A percentile compares a stretch with the other conserved stretches of the same genome.
Conservation (phyloP, 2,329 filamentous ascomycete genomes). For the Ambrosiella cleistominuta region DNA sequence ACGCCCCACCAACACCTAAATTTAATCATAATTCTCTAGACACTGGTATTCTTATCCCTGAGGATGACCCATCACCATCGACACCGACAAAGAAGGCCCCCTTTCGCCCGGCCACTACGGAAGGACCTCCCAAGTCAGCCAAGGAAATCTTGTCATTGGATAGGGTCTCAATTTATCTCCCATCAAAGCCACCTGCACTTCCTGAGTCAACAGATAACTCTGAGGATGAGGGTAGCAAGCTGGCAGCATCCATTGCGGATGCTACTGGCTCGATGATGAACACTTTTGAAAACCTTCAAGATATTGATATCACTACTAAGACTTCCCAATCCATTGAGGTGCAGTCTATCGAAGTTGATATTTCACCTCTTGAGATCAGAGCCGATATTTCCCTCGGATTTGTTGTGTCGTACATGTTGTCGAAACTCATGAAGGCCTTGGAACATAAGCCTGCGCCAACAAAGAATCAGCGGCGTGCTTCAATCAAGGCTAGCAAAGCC, state of each 20-base stretch:
- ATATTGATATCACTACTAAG: conserved; percentile 8
- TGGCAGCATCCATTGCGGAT: conserved; percentile 5
- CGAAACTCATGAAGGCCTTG: conserved; percentile 30
- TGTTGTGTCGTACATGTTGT: conserved; percentile 32
- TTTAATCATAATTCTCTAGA: neutral
- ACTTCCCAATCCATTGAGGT: conserved; percentile 13
- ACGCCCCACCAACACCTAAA: neutral
- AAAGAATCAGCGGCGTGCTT: neutral
- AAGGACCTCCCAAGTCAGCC: conserved; percentile 5
- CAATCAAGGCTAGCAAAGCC: neutral
- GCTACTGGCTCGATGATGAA: conserved; percentile 9
- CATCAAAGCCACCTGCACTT: conserved; percentile 1
- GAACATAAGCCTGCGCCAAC: conserved; percentile 16
- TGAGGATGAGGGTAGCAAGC: neutral
- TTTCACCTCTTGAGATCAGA: conserved; percentile 35
- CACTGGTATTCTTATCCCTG: conserved; percentile 1
- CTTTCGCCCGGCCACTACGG: conserved; percentile 2
- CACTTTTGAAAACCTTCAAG: conserved; percentile 7
- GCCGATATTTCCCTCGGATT: conserved; percentile 41
- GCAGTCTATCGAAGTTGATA: conserved; percentile 29
- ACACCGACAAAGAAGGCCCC: neutral
- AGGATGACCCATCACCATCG: neutral
- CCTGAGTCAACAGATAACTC: neutral
- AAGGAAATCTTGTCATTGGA: conserved; percentile 11
- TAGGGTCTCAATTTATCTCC: conserved; percentile 10